Base-by-base conservation (phyloP, 345 rosid genomes). In the Corchorus capsularis region DNA sequence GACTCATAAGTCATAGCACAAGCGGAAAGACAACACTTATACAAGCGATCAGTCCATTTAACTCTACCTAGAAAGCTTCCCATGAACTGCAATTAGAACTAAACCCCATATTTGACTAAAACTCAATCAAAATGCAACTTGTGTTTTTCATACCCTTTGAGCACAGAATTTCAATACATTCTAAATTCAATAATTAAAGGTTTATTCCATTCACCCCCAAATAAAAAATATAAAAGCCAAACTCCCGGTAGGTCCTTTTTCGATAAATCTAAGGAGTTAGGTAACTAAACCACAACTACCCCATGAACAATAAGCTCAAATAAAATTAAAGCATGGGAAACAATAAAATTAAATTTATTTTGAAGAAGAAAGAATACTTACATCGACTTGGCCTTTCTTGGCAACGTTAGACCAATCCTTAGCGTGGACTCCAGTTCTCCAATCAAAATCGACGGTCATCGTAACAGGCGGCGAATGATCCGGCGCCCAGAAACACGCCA, bases 341-440 rank as follows among this genome's bases (percentile, higher is more conserved):
- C 1, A 7, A 2, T 4, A 56, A 9, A 39, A 1, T 1, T 5
- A 13, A 0, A 6, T 6, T 43, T 39, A 9, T 12, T 12, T 14
- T 32, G 3, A 41, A 59, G 16, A 37, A 49, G 35, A 20, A 35
- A 49, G 54, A 20, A 35, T 65, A 86, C 96, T 89, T 80, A 96
- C 99, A 66, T 92, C 93, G 59, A 93, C 88, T 79, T 93, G 87
- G 71, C 90, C 93, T 80, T 93, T 93, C 94, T 96, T 96, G 72
- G 99, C 99, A 2, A 93, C 89, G 68, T 73, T 92, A 50, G 84
- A 69, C 98, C 98, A 96, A 71, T 85, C 90, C 81, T 90, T 96
- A 68, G 97, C 87, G 15, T 88, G 89, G 27, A 96, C 81, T 49
- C 99, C 99, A 16, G 91, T 82, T 72, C 79, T 93, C 99, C 98